These are phyloP conservation scores for Sarocladium brachiariae DNA, from an alignment of 2,329 filamentous ascomycete species.

Conservation along the genomic window DNA sequence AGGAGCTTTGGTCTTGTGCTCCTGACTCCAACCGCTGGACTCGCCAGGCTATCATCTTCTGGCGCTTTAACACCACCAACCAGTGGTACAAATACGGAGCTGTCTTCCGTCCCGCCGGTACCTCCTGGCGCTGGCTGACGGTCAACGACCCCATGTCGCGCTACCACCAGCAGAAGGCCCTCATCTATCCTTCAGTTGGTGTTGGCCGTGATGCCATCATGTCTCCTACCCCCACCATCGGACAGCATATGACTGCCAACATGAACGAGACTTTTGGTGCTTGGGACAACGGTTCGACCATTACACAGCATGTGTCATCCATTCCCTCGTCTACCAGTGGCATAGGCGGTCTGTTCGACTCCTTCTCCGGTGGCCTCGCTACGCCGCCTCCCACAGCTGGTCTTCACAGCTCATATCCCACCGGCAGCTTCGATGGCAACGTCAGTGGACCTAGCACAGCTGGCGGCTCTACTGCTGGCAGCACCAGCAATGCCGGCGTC, in stretches of 20 bases:
- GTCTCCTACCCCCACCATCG: constrained; percentile 43
- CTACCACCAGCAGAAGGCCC: constrained; percentile 45
- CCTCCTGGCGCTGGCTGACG: constrained; percentile 56
- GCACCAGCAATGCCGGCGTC: constrained; percentile 20
- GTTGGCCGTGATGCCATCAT: constrained; percentile 39
- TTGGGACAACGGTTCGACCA: constrained; percentile 33
- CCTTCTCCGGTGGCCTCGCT: constrained; percentile 45
- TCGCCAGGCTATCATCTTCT: constrained; percentile 54
- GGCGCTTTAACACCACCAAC: constrained; percentile 53
- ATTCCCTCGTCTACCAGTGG: constrained; percentile 11
- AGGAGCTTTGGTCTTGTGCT: constrained; percentile 54
- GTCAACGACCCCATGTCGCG: constrained; percentile 53
- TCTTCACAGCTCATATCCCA: constrained; percentile 39
- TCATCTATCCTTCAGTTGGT: constrained; percentile 27
- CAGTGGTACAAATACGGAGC: constrained; percentile 43
- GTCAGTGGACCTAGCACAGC: constrained; percentile 19
- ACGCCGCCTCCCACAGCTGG: constrained; percentile 51
- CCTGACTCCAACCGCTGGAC: constrained; percentile 43
- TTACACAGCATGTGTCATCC: neutral
- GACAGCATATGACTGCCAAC: constrained; percentile 45
- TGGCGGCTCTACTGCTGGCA: neutral
- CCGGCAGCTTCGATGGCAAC: constrained; percentile 36
- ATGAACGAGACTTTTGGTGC: constrained; percentile 53
- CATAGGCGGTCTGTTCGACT: constrained; percentile 37
- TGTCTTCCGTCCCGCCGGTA: constrained; percentile 44